Conservation (phyloP, 225 moss, liverwort and hornwort species). For the Rhytidiadelphus loreus region DNA sequence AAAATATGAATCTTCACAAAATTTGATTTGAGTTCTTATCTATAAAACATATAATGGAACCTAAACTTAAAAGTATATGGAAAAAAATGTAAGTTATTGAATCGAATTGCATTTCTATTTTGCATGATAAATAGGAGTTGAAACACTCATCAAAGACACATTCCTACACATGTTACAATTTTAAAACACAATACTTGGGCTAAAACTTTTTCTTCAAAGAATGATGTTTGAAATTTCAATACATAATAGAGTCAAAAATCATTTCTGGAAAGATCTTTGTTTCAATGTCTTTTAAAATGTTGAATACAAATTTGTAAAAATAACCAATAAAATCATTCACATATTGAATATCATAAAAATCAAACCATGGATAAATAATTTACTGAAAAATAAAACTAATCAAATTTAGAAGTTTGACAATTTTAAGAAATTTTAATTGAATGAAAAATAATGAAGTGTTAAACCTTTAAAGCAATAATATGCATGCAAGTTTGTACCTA, state of each 20-base stretch:
- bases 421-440: background rate
- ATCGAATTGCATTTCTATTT: background rate
- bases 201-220: background rate
- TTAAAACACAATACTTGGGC: background rate
- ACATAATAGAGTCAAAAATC: background rate
- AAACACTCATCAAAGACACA: too few relatives aligned
- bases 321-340: background rate
- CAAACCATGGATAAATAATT: background rate
- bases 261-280: background rate
- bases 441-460: background rate
- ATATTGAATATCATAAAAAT: background rate
- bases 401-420: background rate
- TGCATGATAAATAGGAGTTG: rapidly evolving
- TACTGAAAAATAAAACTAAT: too few relatives aligned
- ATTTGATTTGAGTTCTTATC: background rate
- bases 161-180: background rate
- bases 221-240: background rate
- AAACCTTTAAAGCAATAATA: too few relatives aligned
- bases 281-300: background rate
- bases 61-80: background rate
- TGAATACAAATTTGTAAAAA: background rate
- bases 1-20: background rate
- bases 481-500: background rate
- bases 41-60: background rate
- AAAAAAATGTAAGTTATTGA: background rate